Evolutionary conservation across 306 rosid species (phyloP).

Genomic region (Corylus avellana): DNA sequence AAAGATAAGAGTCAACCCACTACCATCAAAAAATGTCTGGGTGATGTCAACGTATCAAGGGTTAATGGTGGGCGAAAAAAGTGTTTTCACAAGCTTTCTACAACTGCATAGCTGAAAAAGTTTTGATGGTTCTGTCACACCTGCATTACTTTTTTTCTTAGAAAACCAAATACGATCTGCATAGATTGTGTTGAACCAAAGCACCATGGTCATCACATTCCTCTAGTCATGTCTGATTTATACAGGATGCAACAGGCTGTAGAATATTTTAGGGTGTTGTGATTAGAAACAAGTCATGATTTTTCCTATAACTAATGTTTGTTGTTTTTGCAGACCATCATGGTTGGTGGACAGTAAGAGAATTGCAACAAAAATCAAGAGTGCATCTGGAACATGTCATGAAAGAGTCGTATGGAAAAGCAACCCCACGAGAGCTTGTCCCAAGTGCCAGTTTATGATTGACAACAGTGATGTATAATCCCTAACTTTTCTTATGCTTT

Average conservation of each 20-base stretch:
- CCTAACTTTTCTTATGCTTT: neutral
- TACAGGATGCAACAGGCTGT: neutral
- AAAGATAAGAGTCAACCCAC: neutral
- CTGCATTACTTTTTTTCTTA: neutral
- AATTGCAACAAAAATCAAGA: conserved; percentile 85
- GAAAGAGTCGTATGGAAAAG: conserved; percentile 60
- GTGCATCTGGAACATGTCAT: conserved; percentile 60
- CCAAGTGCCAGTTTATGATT: conserved; percentile 63
- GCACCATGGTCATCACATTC: neutral
- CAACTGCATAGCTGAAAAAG: neutral
- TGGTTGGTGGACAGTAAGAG: conserved; percentile 83
- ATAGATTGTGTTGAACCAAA: neutral
- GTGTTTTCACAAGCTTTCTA: neutral
- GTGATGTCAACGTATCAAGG: neutral
- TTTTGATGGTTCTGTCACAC: neutral
- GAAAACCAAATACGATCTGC: neutral
- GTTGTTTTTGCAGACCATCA: conserved; percentile 55
- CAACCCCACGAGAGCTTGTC: conserved; percentile 80
- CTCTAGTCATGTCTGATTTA: neutral
- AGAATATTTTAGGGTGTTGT: neutral
- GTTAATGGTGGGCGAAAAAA: neutral
- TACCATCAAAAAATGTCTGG: neutral
- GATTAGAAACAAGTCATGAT: conserved; percentile 2
- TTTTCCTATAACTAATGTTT: conserved; percentile 14
- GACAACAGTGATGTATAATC: conserved; percentile 80